Evolutionary conservation across 2,329 filamentous ascomycete genomes (phyloP), one percentile per base, ranked within the genome.

Genomic region (Exophiala xenobiotica): DNA sequence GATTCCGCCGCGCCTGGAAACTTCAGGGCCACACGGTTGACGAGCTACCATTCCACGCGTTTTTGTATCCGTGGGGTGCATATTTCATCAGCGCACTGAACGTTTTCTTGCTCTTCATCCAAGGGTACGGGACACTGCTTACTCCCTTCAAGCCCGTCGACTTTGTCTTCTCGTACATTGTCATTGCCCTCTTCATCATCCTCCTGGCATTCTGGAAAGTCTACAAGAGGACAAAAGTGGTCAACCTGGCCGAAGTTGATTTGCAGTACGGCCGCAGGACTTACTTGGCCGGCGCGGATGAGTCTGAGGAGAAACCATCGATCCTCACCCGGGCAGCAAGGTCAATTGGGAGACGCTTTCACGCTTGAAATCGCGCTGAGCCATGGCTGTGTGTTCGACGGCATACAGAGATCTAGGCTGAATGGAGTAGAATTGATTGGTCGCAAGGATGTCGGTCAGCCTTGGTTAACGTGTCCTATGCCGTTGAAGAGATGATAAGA

Each of bases 11-110:
- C 18, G 88, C 84, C 16, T 95, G 88, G 88, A 77, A 75, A 40
- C 65, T 72, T 9, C 81, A 84, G 56, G 87, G 86, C 37, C 85
- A 85, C 66, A 77, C 74, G n/a, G 73, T 90, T 26, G 75, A 82
- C 47, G 87, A 95, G 62, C 78, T 96, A 3, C 87, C 90, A 3
- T 96, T 92, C 74, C 76, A 72, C 26, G 88, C 87, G 0, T 89
- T 95, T 65, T 80, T 87, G 4, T 91, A 91, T 53, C 74, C 93
- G 7, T 61, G 79, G 7, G 91, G 90, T 6, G 93, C 88, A 2
- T 96, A 85, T 77, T 56, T 92, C 24, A 91, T 91, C 23, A 78
- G 96, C 51, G 59, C 74, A 19, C 81, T 95, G 67, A 96, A 96
- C 70, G 52, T 78, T 18, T 72, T 92, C 31, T 84, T 96, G 23